phyloP scores from a whole-genome alignment of 2,329 filamentous ascomycete species.

The Cordyceps cateniannulata region DNA sequence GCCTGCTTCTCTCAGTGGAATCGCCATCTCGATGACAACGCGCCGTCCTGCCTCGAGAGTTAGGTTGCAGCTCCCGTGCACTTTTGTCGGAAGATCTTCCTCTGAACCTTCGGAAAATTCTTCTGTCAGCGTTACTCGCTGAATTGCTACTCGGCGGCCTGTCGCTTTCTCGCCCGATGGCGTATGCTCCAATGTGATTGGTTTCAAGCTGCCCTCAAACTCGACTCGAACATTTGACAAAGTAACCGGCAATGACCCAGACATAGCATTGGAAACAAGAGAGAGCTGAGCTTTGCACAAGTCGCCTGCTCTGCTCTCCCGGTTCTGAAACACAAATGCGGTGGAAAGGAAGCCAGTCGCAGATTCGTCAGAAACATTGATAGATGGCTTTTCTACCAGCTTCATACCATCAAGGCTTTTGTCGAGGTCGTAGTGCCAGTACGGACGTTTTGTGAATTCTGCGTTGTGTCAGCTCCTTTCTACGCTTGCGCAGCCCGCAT shows the following conservation, averaged over 20 bases:
- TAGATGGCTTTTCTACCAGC: constrained; percentile 37
- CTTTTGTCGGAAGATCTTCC: constrained; percentile 28
- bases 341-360: constrained; percentile 48
- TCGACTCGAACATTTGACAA: constrained; percentile 46
- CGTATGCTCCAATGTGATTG: constrained; percentile 45
- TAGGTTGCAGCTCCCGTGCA: constrained; percentile 56
- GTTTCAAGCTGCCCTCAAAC: constrained; percentile 52
- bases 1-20: constrained; percentile 76
- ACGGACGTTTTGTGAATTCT: constrained; percentile 48
- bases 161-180: constrained; percentile 13
- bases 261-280: constrained; percentile 50
- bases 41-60: constrained; percentile 60
- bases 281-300: constrained; percentile 50
- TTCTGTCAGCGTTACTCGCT: constrained; percentile 25
- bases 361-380: constrained; percentile 45
- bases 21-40: constrained; percentile 63
- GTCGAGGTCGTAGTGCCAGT: constrained; percentile 56
- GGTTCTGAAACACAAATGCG: constrained; percentile 51
- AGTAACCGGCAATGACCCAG: constrained; percentile 43
- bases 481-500: background rate
- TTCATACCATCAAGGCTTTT: constrained; percentile 48
- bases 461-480: background rate
- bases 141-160: constrained; percentile 19
- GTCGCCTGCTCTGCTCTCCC: constrained; percentile 57
- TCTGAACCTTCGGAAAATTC: constrained; percentile 22